Evolutionary conservation across 306 rosid species (phyloP), one percentile per base, ranked within the genome.

Genomic region (Cotoneaster glaucophyllus): DNA sequence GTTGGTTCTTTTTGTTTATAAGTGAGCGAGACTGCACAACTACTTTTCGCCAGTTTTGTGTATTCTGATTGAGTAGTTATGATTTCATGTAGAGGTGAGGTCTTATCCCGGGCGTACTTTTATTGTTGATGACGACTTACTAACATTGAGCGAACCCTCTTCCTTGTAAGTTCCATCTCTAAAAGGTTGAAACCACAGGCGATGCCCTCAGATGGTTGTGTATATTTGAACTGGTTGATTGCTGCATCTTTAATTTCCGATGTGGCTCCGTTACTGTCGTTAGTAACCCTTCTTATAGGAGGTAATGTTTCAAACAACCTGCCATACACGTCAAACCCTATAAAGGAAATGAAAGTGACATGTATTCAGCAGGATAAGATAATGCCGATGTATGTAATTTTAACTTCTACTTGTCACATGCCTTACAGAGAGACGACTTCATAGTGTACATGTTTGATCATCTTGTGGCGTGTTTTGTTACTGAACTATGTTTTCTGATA

Each of bases 51-150:
- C 19, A 15, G 19, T 14, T 6, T 4, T 21, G 10, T 52, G 25
- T 59, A 28, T 80, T 54, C 25, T 61, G 53, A 13, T 34, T 45
- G 13, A 18, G 61, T 9, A 84, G 10, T 81, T 78, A 64, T 59
- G 45, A 62, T 76, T 73, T 63, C 64, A n/a, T 68, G 67, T 78
- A 77, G 89, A 95, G 99, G 92, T 82, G 25, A 88, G 84, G 84
- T 86, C 99, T 66, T 95, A 89, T 76, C 97, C 97, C 17, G 80
- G 93, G 50, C 77, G 81, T 17, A 87, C 91, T 67, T 92, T 78
- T 67, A 80, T 74, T 29, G 41, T 79, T 13, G 78, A 78, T 17
- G 88, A 90, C 74, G 71, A 88, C 78, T 80, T 79, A 6, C 86
- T 66, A 76, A 81, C 90, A 50, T 74, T 95, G 87, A 70, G 81